These are phyloP conservation scores for Acanthamoeba sp. DNA, from an alignment of 208 protist genomes.

Conservation along the genomic window DNA sequence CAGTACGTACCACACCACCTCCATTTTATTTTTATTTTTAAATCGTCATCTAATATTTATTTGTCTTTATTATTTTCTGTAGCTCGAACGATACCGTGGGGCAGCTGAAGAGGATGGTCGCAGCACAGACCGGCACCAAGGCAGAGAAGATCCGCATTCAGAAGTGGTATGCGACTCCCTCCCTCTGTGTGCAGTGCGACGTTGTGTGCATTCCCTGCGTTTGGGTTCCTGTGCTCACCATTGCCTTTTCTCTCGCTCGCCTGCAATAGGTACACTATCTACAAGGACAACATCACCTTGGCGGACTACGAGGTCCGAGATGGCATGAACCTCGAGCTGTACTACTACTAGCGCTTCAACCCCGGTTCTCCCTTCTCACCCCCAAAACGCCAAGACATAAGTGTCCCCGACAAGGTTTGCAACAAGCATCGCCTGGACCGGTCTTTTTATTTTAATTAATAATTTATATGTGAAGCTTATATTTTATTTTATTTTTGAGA, in stretches of 20 bases:
- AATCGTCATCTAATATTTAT: slow-evolving; percentile 4
- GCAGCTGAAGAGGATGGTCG: slow-evolving; percentile 91
- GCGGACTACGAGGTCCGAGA: slow-evolving; percentile 93
- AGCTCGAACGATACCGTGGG: slow-evolving; percentile 91
- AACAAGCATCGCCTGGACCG: too few species aligned
- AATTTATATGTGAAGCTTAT: too few species aligned
- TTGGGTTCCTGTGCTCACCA: background rate
- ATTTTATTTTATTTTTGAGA: too few species aligned
- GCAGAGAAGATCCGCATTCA: slow-evolving; percentile 92
- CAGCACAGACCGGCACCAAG: slow-evolving; percentile 89
- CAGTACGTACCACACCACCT: background rate
- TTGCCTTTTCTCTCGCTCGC: background rate
- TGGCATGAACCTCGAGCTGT: slow-evolving; percentile 91
- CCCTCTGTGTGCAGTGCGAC: background rate
- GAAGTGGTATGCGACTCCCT: slow-evolving; percentile 79
- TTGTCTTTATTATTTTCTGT: slow-evolving; percentile 53
- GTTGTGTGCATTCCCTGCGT: too few species aligned
- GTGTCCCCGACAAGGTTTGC: too few species aligned
- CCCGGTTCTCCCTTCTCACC: background rate
- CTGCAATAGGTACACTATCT: slow-evolving; percentile 85
- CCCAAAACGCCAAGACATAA: too few species aligned
- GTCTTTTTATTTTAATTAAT: too few species aligned
- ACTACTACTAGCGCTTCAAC: slow-evolving; percentile 89
- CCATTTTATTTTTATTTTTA: slow-evolving; percentile 80
- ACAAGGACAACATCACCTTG: slow-evolving; percentile 92